Evolutionary conservation across 331 rosid genomes (phyloP), one percentile per base, ranked within the genome.

Genomic region (Dryas integrifolia): DNA sequence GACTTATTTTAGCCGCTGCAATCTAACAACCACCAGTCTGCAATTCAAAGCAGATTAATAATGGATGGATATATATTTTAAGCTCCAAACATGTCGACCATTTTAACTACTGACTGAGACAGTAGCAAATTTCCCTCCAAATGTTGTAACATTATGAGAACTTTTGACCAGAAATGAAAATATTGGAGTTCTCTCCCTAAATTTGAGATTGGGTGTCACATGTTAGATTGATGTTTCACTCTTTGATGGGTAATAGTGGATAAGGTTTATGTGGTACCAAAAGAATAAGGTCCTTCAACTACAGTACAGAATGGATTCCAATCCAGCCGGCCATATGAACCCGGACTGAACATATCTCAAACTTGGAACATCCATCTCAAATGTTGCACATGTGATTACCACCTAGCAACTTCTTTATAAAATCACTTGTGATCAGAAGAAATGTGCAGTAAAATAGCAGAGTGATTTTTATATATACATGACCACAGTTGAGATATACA

Each of bases 401-500:
- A 56, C 5, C 61, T 1, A 18, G 15, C 5, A 38, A 9, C 39
- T 21, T 15, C 62, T 57, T 0, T 10, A 24, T 57, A 21, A 30
- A 30, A 21, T 40, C 60, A 43, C 62, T 58, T 47, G 40, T 72
- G 56, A 61, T 58, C 44, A 46, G 48, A 65, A 43, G 58, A 46
- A 63, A 79, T 65, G 67, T 72, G 72, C 74, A 70, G 58, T 61
- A 61, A 76, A 30, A 53, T 14, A 58, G 79, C 80, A 51, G 48
- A 44, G 58, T 50, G 66, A 70, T 44, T 72, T 66, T 80, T 62
- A 21, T 70, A 81, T 80, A 67, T 82, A 85, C 86, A 84, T 16
- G 55, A 72, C 57, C 77, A 58, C 74, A 67, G 81, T 71, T 53
- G 66, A 75, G 82, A 76, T 85, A 40, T 79, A 83, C 82, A 77